Base-by-base conservation (phyloP, 2,329 filamentous ascomycete genomes). In the Alternaria postmessia region DNA sequence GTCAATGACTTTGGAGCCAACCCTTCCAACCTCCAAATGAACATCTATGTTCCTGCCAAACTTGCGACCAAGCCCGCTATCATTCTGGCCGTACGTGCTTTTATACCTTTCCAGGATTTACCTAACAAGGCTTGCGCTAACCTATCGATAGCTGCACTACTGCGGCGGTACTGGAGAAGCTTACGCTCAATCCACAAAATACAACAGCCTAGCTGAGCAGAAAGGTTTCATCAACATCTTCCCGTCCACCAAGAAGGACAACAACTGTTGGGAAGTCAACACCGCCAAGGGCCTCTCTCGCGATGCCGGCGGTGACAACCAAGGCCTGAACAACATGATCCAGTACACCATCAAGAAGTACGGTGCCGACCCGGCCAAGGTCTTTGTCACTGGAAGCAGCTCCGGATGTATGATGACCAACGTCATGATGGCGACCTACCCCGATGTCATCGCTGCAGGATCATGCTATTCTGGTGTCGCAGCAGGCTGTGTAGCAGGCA, bases 151-250 rank as follows among this genome's bases (percentile, higher is more conserved):
- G 71, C 60, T 76, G 9, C 74, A 76, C 44, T 59, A 59, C 14
- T 77, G 75, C 47, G 64, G 61, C 14, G 75, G 74, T n/a, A 65
- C 59, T 18, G 87, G 83, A 3, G 73, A 79, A 36, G 38, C 47
- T n/a, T 72, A 69, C 52, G 57, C 59, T 12, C n/a, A 34, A 7
- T 48, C 59, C 9, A 71, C 70, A 20, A 64, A 62, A 26, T 65
- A 69, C 32, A 62, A 58, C 39, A 74, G 78, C 1, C 76, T 85
- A 11, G 84, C 87, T 6, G 83, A 84, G 60, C 69, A 79, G 46
- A 80, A 87, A 54, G 86, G 85, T 39, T 88, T 85, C 75, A 87
- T 89, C 55, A 81, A 85, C 57, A 85, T 89, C 68, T 89, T 85
- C 72, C 85, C 86, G 0, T 76, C 82, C 51, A 83, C 83, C 3